Percentiles rank a stretch among this genome's conserved stretches.
Evolutionary conservation across 2,329 filamentous ascomycete species (phyloP).

Genomic region (Pseudocercospora cruenta): DNA sequence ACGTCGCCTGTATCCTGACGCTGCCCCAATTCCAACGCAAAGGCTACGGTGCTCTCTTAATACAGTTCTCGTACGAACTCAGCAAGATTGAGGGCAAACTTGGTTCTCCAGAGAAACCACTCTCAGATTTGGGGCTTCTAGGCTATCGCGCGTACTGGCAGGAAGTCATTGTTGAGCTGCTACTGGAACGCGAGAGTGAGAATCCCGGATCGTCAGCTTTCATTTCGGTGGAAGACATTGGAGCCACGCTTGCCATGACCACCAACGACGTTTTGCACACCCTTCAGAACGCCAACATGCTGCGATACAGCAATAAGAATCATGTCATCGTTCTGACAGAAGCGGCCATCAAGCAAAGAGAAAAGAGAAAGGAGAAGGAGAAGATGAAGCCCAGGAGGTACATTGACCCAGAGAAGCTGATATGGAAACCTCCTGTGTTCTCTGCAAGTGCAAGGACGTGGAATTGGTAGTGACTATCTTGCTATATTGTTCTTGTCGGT

Average conservation of each 20-base stretch:
- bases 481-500: not conserved
- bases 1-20: constrained; percentile 96
- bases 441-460: constrained; percentile 87
- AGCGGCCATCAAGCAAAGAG: constrained; percentile 70
- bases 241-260: constrained; percentile 85
- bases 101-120: constrained; percentile 93
- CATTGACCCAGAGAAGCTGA: constrained; percentile 77
- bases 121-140: constrained; percentile 88
- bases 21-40: constrained; percentile 95
- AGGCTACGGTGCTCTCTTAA: constrained; percentile 88
- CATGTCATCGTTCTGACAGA: constrained; percentile 94
- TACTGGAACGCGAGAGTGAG: constrained; percentile 67
- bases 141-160: constrained; percentile 98
- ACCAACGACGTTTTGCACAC: constrained; percentile 95
- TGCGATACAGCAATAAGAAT: constrained; percentile 92
- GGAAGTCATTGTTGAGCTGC: constrained; percentile 84
- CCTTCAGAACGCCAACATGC: constrained; percentile 89
- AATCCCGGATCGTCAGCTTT: constrained; percentile 58
- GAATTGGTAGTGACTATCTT: constrained; percentile 71
- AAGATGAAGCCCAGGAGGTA: constrained; percentile 77
- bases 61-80: constrained; percentile 96
- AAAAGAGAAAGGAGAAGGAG: constrained; percentile 69
- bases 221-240: constrained; percentile 85
- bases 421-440: constrained; percentile 97
- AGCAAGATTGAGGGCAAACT: constrained; percentile 94